Evolutionary conservation across 1,284 basidiomycete species (phyloP), one percentile per base, ranked within the genome.

Genomic region (Earliella scabrosa): DNA sequence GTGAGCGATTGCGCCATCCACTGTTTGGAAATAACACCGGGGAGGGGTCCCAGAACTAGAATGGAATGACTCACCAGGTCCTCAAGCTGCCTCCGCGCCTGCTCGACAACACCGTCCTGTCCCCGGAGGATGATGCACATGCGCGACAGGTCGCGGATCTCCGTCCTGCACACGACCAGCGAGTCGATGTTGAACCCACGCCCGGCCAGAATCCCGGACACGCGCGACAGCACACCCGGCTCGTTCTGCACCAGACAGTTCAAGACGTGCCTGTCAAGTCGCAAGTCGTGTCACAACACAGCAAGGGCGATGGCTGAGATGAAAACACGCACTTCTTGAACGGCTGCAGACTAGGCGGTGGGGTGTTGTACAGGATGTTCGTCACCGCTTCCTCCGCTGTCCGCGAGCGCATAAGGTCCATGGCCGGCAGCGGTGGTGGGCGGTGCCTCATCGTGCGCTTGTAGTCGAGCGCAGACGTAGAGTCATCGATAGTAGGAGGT

Each of bases 171-270:
- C 21, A 99, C 97, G 64, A 99, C 97, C 58, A 99, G 83, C 18
- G 96, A 98, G 77, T 99, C 97, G 68, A 97, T 98, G 81, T 99
- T 99, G 82, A 99, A 98, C 1, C 97, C 97, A 63, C 97, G 82
- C 38, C 94, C 97, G 21, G 97, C 97, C 27, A 99, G 84, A 65
- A 97, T 98, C 61, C 97, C 97, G 5, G 97, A 97, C 2, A 99
- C 96, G 64, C 97, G 90, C 21, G 97, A 98, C 20, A 99, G 83
- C 18, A 99, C 97, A 73, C 97, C 97, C 2, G 97, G 97, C 76
- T 99, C 97, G 73, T 99, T 98, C 77, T 99, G 97, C 7, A 99
- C 97, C 59, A 99, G 87, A 75, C 96, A 98, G 78, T 99, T 99
- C 63, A 99, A 83, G 57, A 97, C 87, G 72, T 99, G 97, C 72